Conservation (phyloP, 2,329 filamentous ascomycete genomes). For the Stemphylium vesicarium region DNA sequence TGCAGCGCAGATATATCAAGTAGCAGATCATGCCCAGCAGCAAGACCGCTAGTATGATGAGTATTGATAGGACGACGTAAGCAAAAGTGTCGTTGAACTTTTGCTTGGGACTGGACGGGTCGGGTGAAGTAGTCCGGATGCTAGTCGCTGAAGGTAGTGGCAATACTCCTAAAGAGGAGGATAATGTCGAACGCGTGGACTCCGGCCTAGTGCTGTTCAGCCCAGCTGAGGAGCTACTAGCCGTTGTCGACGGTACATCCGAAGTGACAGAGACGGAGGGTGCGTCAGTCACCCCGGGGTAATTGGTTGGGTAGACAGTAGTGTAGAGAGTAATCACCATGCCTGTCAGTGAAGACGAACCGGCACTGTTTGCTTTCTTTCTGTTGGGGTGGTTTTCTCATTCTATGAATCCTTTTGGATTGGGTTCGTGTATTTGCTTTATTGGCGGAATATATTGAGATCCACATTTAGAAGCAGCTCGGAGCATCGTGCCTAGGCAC, state of each 20-base stretch:
- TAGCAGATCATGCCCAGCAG: slow-evolving; percentile 2
- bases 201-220: not conserved
- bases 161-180: not conserved
- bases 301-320: slow-evolving; percentile 3
- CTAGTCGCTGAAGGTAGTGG: not conserved
- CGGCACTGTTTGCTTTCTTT: too few species aligned
- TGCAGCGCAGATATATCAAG: slow-evolving; percentile 11
- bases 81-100: slow-evolving; percentile 12
- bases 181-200: not conserved
- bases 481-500: not conserved
- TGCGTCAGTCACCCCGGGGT: not conserved
- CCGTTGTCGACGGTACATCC: not conserved
- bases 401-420: too few species aligned
- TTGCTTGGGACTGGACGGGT: not conserved
- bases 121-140: not conserved
- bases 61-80: not conserved
- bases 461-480: too few species aligned
- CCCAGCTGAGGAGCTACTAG: not conserved
- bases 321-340: slow-evolving; percentile 9
- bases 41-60: slow-evolving; percentile 6
- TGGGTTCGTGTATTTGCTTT: not conserved
- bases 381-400: too few species aligned
- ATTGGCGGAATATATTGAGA: too few species aligned
- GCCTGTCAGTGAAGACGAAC: not conserved
- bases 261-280: not conserved